Evolutionary conservation across 305 asterid species (phyloP).

Genomic region (Caryopteris hybrid): DNA sequence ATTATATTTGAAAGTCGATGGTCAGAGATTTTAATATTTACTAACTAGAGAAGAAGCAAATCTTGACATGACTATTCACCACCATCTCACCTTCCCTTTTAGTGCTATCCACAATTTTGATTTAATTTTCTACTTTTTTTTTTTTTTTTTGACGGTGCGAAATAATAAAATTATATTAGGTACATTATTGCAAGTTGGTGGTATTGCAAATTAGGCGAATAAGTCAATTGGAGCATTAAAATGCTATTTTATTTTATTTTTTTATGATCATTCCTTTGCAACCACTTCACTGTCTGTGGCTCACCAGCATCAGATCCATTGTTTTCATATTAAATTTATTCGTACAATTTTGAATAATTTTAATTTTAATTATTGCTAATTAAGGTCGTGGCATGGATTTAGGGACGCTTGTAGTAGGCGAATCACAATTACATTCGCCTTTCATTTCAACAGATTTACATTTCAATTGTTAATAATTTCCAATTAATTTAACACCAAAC

Average conservation of each 20-base stretch:
- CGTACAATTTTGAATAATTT: not conserved
- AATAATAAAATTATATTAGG: not conserved
- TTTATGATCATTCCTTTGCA: not conserved
- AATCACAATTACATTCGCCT: no score
- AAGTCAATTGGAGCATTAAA: no score
- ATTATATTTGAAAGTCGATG: not conserved
- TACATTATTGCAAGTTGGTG: conserved; percentile 22
- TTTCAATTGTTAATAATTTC: no score
- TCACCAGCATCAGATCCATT: conserved; percentile 15
- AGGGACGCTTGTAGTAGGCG: no score
- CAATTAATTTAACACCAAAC: no score
- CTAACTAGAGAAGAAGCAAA: conserved; percentile 6
- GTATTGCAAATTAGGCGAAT: conserved; percentile 10
- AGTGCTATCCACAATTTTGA: no score
- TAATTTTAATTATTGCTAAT: no score
- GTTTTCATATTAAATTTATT: not conserved
- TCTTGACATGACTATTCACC: conserved; percentile 12
- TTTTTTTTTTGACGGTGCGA: not conserved
- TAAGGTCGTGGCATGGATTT: no score
- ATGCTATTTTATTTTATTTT: no score
- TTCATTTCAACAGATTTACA: no score
- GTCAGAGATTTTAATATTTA: not conserved
- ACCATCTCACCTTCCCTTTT: no score
- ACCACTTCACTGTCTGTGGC: conserved; percentile 25
- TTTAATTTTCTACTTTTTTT: not conserved